These are phyloP conservation scores for Persicaria tinctoria DNA, from an alignment of 148 eudicot species.

Conservation along the genomic window DNA sequence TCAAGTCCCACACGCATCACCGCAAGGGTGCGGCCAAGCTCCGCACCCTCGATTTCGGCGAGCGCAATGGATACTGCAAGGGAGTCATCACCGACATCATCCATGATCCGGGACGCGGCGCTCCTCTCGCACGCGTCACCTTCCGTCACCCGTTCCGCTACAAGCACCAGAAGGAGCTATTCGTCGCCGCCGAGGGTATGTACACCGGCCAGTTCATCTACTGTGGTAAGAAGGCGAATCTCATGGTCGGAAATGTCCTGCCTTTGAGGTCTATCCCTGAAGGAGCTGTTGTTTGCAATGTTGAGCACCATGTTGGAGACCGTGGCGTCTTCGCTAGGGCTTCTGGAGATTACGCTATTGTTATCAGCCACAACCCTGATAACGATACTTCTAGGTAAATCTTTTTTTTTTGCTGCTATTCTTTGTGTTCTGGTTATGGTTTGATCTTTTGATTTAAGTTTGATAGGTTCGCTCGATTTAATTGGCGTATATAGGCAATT, in stretches of 20 bases:
- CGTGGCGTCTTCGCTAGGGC: conserved; percentile 19
- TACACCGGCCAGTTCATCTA: neutral
- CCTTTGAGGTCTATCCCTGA: conserved; percentile 18
- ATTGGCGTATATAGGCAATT: no score
- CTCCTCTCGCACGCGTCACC: conserved; percentile 16
- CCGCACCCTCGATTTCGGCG: conserved; percentile 15
- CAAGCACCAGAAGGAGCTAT: conserved; percentile 25
- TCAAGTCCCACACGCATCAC: conserved; percentile 19
- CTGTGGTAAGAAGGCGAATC: conserved; percentile 21
- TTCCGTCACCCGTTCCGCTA: conserved; percentile 20
- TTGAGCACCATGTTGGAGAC: conserved; percentile 20
- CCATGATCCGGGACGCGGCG: conserved; percentile 19
- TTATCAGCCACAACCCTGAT: conserved; percentile 20
- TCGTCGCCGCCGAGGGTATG: conserved; percentile 9
- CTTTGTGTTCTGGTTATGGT: neutral
- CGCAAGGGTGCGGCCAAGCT: conserved; percentile 11
- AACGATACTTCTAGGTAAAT: conserved; percentile 18
- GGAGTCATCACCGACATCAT: conserved; percentile 18
- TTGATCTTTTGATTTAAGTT: neutral
- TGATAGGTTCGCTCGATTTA: no score
- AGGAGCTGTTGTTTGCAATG: conserved; percentile 19
- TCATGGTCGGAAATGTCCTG: conserved; percentile 21
- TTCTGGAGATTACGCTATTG: conserved; percentile 20
- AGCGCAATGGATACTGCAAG: conserved; percentile 19
- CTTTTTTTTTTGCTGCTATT: neutral